Percentiles rank a stretch among this genome's conserved stretches.
Evolutionary conservation across 1,139 yeast species (phyloP).

Genomic region (Kodamaea arcana): DNA sequence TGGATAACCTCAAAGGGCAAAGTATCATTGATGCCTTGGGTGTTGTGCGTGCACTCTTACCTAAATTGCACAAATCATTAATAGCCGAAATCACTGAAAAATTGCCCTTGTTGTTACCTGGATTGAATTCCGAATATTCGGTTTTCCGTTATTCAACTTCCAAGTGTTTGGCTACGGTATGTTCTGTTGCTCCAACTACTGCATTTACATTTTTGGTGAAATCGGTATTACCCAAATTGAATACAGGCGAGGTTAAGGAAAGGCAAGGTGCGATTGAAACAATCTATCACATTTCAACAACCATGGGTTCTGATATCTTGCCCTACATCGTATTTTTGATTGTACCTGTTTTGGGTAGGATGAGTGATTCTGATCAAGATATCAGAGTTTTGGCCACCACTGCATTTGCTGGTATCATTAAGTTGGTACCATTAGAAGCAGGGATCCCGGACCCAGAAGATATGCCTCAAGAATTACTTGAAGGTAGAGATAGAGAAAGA

Average conservation of each 20-base stretch:
- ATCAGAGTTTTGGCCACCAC: slow-evolving; percentile 91
- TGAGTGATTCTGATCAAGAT: slow-evolving; percentile 93
- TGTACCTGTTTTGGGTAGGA: slow-evolving; percentile 94
- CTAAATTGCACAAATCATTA: slow-evolving; percentile 51
- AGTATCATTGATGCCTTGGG: slow-evolving; percentile 84
- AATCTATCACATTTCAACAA: slow-evolving; percentile 74
- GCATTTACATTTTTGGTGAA: slow-evolving; percentile 82
- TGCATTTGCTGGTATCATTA: slow-evolving; percentile 93
- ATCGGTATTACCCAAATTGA: slow-evolving; percentile 73
- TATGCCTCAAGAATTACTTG: slow-evolving; percentile 78
- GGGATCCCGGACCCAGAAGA: slow-evolving; percentile 97
- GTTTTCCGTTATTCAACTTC: slow-evolving; percentile 90
- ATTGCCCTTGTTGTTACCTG: slow-evolving; percentile 51
- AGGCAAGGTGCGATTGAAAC: slow-evolving; percentile 96
- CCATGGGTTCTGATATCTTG: slow-evolving; percentile 84
- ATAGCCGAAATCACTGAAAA: slow-evolving; percentile 46
- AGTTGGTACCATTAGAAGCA: slow-evolving; percentile 92
- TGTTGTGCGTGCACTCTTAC: slow-evolving; percentile 69
- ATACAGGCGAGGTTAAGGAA: slow-evolving; percentile 68
- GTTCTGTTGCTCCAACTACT: slow-evolving; percentile 66
- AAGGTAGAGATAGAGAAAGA: slow-evolving; percentile 90
- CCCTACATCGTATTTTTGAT: slow-evolving; percentile 95
- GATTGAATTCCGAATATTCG: slow-evolving; percentile 65
- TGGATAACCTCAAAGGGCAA: slow-evolving; percentile 63
- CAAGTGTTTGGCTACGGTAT: slow-evolving; percentile 79